Evolutionary conservation across 2,329 filamentous ascomycete genomes (phyloP).

Genomic region (Pseudocercospora vitis): DNA sequence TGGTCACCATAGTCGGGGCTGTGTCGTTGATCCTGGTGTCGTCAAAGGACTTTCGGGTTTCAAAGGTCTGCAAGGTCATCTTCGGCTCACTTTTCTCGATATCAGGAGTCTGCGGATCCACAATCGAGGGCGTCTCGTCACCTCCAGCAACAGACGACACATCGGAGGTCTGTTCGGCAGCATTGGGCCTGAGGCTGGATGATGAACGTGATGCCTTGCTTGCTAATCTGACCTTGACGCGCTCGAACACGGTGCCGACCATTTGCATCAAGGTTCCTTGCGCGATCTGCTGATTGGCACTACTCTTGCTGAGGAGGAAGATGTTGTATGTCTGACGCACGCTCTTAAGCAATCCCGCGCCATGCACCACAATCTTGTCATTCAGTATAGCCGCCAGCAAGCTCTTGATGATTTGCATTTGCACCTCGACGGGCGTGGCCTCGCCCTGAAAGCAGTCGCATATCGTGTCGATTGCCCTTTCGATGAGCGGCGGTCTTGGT

Average conservation of each 20-base stretch:
- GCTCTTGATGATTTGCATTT: constrained; percentile 97
- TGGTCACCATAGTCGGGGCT: constrained; percentile 66
- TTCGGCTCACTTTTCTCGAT: constrained; percentile 53
- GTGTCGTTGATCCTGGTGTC: constrained; percentile 66
- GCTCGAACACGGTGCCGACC: constrained; percentile 96
- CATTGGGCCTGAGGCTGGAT: constrained; percentile 44
- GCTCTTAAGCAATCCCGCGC: constrained; percentile 90
- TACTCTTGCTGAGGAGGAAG: constrained; percentile 91
- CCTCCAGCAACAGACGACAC: constrained; percentile 27
- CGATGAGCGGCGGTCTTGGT: constrained; percentile 71
- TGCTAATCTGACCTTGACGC: constrained; percentile 81
- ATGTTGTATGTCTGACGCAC: constrained; percentile 99
- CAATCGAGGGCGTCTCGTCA: constrained; percentile 30
- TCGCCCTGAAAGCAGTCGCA: constrained; percentile 99
- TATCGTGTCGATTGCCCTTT: constrained; percentile 97
- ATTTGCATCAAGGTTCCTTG: constrained; percentile 97
- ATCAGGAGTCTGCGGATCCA: constrained; percentile 44
- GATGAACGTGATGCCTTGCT: constrained; percentile 75
- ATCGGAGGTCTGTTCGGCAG: constrained; percentile 33
- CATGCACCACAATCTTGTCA: constrained; percentile 98
- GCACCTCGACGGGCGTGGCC: constrained; percentile 84
- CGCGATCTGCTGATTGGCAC: constrained; percentile 92
- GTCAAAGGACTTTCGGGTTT: constrained; percentile 65
- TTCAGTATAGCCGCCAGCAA: constrained; percentile 92
- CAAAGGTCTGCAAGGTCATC: constrained; percentile 68